These are phyloP conservation scores for Rutstroemia sp. DNA, from an alignment of 2,329 filamentous ascomycete genomes.

Conservation along the genomic window DNA sequence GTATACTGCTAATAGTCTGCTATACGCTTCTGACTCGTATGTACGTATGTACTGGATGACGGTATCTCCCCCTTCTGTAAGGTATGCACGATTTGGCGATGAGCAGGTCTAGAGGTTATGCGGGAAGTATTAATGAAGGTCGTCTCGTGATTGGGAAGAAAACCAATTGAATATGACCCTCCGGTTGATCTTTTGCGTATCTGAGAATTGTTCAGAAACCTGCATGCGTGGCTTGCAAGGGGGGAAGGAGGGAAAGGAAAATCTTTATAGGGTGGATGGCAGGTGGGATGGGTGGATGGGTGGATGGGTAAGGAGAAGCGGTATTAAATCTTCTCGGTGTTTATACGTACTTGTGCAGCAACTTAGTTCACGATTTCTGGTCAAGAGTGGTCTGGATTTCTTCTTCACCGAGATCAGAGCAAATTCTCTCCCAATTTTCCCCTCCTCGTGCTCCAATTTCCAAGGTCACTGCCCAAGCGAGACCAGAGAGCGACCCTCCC, in stretches of 20 bases:
- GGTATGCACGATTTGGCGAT: background rate
- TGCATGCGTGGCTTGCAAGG: background rate
- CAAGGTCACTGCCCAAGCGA: no score
- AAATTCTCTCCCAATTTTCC: no score
- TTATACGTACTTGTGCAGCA: no score
- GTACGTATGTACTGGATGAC: background rate
- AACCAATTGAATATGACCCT: background rate
- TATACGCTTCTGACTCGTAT: conserved; percentile 18
- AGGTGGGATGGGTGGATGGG: no score
- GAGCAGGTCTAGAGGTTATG: background rate
- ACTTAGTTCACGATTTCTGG: no score
- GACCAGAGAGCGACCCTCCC: no score
- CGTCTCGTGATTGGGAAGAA: conserved; percentile 5
- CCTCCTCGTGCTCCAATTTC: no score
- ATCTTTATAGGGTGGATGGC: no score
- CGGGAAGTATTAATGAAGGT: conserved; percentile 1
- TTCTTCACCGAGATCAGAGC: no score
- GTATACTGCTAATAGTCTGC: background rate
- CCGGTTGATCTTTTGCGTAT: conserved; percentile 6
- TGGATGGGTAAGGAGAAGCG: no score
- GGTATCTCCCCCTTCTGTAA: background rate
- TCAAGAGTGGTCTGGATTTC: no score
- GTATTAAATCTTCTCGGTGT: no score
- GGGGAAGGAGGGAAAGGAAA: background rate
- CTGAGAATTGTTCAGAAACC: background rate